Conservation (phyloP, 495 filamentous ascomycete genomes). For the Aspergillus carlsbadensis region DNA sequence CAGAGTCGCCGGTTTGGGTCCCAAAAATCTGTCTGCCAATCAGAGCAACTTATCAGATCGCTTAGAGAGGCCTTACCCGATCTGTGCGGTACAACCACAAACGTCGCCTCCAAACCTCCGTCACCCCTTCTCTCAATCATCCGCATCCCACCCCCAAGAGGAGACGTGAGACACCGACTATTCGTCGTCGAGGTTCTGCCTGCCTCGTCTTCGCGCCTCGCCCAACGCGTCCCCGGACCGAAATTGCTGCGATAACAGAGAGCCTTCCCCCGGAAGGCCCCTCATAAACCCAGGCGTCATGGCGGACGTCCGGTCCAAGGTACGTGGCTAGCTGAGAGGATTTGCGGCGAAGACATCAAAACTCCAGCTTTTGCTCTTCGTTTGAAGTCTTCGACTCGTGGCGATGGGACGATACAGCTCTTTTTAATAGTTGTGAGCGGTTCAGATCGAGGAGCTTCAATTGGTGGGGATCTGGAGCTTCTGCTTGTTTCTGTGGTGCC, state of each 20-base stretch:
- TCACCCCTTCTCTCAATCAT: slow-evolving; percentile 24
- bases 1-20: no score
- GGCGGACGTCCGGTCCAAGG: slow-evolving; percentile 53
- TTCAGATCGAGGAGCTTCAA: neutral
- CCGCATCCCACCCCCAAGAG: slow-evolving; percentile 29
- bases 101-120: slow-evolving; percentile 19
- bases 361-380: neutral
- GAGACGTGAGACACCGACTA: slow-evolving; percentile 32
- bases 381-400: neutral
- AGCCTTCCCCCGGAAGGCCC: slow-evolving; percentile 52
- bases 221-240: slow-evolving; percentile 24
- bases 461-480: slow-evolving; percentile 6
- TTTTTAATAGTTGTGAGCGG: neutral
- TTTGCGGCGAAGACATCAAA: neutral
- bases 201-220: slow-evolving; percentile 23
- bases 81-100: slow-evolving; percentile 29
- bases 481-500: neutral
- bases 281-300: slow-evolving; percentile 50
- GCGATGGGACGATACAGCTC: neutral
- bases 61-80: slow-evolving; percentile 33
- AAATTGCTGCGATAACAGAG: slow-evolving; percentile 45
- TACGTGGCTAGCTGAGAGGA: slow-evolving; percentile 24
- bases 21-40: no score
- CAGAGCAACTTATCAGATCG: no score
- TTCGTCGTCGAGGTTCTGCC: slow-evolving; percentile 34